Evolutionary conservation across 139 green algal species (phyloP).

Genomic region (Bryopsis sp.): DNA sequence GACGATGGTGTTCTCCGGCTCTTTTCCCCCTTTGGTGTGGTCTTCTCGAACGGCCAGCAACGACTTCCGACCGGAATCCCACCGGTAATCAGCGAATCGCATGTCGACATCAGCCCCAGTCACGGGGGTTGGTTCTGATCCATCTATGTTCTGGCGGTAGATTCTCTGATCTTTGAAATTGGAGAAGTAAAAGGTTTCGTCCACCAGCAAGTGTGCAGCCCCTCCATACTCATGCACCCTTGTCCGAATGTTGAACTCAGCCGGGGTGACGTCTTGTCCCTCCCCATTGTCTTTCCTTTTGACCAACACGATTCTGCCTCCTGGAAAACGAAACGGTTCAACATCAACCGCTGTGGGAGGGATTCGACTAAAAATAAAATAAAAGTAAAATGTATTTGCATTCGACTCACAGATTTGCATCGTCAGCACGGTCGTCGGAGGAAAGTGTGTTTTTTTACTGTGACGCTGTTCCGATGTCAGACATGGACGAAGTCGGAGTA

Average conservation of each 20-base stretch:
- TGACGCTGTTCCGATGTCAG: too few species aligned
- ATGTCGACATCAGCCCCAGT: slow-evolving; percentile 6
- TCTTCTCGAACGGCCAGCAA: slow-evolving; percentile 51
- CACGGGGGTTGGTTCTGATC: neutral
- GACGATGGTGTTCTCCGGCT: slow-evolving; percentile 42
- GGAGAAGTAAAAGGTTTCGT: slow-evolving; percentile 40
- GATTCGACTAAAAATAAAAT: too few species aligned
- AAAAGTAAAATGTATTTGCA: too few species aligned
- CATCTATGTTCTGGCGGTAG: slow-evolving; percentile 18
- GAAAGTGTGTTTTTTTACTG: too few species aligned
- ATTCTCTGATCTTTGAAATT: slow-evolving; percentile 53
- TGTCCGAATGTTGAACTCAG: slow-evolving; percentile 65
- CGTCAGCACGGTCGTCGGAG: too few species aligned
- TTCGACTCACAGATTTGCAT: too few species aligned
- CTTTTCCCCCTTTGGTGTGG: slow-evolving; percentile 26
- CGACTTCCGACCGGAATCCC: slow-evolving; percentile 32
- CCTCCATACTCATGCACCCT: slow-evolving; percentile 59
- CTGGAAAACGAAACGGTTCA: too few species aligned
- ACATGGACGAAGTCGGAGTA: too few species aligned
- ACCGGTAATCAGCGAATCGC: slow-evolving; percentile 43
- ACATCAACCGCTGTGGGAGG: too few species aligned
- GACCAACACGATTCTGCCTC: too few species aligned
- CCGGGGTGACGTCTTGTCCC: too few species aligned
- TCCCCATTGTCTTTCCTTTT: too few species aligned
- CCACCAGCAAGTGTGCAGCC: slow-evolving; percentile 27